Evolutionary conservation across 2,329 filamentous ascomycete genomes (phyloP), one percentile per base, ranked within the genome.

Genomic region (Meredithiella fracta): DNA sequence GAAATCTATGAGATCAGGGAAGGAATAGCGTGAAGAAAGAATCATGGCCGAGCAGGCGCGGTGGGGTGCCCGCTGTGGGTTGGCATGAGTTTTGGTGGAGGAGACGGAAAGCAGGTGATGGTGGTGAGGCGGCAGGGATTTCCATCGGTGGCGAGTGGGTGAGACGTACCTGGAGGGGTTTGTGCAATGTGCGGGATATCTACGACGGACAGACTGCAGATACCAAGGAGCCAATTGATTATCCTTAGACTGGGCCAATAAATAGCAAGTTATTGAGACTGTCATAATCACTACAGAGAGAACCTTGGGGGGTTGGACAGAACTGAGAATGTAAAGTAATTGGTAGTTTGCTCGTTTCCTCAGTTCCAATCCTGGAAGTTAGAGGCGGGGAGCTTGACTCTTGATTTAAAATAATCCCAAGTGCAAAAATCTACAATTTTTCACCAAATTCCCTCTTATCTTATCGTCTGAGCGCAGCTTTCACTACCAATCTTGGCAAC

Each of bases 381-480:
- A 6, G 40, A 44, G 40, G 40, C 40, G 40, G 14, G 17, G 14
- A n/a, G 29, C 29, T 34, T 11, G 29, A 34, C 14, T 23, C 47
- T 49, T 49, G 47, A 6, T 47, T n/a, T n/a, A n/a, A n/a, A n/a
- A n/a, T n/a, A n/a, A n/a, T n/a, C n/a, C n/a, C n/a, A n/a, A n/a
- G n/a, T n/a, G n/a, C n/a, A n/a, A n/a, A n/a, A n/a, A n/a, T n/a
- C n/a, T n/a, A n/a, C n/a, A n/a, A n/a, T n/a, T n/a, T n/a, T n/a
- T n/a, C n/a, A n/a, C n/a, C n/a, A n/a, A n/a, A n/a, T n/a, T n/a
- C 50, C 37, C 29, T 37, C 49, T 54, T 58, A 54, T 58, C 56
- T 54, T 58, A 58, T 58, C 51, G 25, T 49, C 44, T 23, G 26
- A 47, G 40, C 56, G 44, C 25, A 9, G 42, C 17, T n/a, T 44